Evolutionary conservation across 306 rosid genomes (phyloP).

Genomic region (Prunus salicina): DNA sequence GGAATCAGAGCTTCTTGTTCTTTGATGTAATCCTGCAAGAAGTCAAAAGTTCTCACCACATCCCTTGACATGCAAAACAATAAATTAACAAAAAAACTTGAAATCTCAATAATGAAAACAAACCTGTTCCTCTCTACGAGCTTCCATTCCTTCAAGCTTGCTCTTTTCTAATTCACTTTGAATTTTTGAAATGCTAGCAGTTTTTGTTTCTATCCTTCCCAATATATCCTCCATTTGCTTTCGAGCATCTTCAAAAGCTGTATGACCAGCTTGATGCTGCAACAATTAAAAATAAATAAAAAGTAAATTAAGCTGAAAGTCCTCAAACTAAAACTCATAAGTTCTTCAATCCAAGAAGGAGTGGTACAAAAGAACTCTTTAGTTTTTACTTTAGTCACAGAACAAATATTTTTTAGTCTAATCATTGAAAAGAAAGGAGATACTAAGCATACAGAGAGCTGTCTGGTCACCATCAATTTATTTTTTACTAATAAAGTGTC

Average conservation of each 20-base stretch:
- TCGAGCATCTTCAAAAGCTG: slow-evolving; percentile 67
- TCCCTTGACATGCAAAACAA: slow-evolving; percentile 9
- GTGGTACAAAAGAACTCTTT: not conserved
- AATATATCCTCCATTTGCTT: slow-evolving; percentile 61
- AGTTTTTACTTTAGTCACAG: not conserved
- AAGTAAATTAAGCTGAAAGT: slow-evolving; percentile 1
- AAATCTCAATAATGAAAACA: slow-evolving; percentile 12
- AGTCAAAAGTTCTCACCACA: slow-evolving; percentile 18
- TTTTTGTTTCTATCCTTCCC: slow-evolving; percentile 53
- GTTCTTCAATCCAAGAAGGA: not conserved
- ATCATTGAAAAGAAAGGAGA: not conserved
- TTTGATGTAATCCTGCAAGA: slow-evolving; percentile 58
- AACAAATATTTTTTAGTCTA: not conserved
- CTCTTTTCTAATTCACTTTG: slow-evolving; percentile 57
- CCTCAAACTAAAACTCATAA: not conserved
- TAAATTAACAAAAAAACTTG: not conserved
- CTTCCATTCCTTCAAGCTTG: slow-evolving; percentile 61
- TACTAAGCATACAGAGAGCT: not conserved
- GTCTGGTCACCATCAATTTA: not conserved
- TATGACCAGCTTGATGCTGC: slow-evolving; percentile 83
- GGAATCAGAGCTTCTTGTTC: slow-evolving; percentile 82
- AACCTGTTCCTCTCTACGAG: slow-evolving; percentile 77
- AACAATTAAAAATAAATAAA: slow-evolving; percentile 9
- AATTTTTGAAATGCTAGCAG: slow-evolving; percentile 45
- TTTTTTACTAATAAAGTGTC: not conserved